Conservation (phyloP, 352 stramenopile species). For the Sclerospora graminicola region DNA sequence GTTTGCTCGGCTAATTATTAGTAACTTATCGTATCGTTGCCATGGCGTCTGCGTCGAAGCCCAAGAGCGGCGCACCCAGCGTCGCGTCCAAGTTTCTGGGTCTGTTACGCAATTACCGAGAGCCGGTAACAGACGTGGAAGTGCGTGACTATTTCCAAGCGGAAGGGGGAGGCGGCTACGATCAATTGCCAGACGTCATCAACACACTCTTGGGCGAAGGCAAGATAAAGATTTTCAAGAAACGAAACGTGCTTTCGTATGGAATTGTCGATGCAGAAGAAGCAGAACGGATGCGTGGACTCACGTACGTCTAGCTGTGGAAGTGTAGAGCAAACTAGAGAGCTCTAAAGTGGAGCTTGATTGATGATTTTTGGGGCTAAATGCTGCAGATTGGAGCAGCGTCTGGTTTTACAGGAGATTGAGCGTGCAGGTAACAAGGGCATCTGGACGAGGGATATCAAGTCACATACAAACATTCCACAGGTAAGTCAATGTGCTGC, state of each 20-base stretch:
- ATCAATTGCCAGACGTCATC: constrained; percentile 72
- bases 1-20: constrained; percentile 22
- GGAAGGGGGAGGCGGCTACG: constrained; percentile 46
- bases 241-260: constrained; percentile 78
- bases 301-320: constrained; percentile 43
- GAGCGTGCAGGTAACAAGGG: constrained; percentile 95
- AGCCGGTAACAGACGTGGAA: constrained; percentile 69
- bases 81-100: constrained; percentile 63
- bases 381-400: constrained; percentile 58
- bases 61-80: constrained; percentile 18
- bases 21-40: constrained; percentile 4
- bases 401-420: constrained; percentile 90
- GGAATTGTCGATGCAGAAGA: constrained; percentile 74
- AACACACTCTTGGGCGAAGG: constrained; percentile 78
- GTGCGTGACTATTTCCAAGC: constrained; percentile 75
- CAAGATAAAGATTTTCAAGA: constrained; percentile 86
- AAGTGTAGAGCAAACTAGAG: background rate
- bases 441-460: constrained; percentile 98
- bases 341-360: background rate
- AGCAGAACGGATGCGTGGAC: constrained; percentile 72
- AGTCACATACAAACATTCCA: constrained; percentile 95
- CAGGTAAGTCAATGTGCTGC: constrained; percentile 26
- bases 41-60: constrained; percentile 21
- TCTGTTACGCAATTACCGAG: constrained; percentile 68
- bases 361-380: constrained; percentile 15